These are phyloP conservation scores for Lactarius akahatsu DNA, from an alignment of 768 basidiomycete genomes.

Conservation along the genomic window DNA sequence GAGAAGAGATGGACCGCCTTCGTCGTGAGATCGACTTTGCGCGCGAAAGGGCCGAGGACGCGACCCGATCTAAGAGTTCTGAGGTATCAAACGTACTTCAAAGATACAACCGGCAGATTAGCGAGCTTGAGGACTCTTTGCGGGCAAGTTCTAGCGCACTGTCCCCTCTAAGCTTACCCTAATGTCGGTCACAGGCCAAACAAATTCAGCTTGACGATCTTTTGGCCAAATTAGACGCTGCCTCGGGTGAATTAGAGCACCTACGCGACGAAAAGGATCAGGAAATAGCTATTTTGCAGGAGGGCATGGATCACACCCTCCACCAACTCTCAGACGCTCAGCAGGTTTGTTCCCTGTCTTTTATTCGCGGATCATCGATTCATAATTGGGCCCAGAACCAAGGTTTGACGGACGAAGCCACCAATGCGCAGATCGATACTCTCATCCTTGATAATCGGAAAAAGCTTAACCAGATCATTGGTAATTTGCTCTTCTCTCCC, in stretches of 20 bases:
- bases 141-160: constrained; percentile 51
- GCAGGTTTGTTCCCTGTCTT: constrained; percentile 51
- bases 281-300: constrained; percentile 93
- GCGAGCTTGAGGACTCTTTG: constrained; percentile 94
- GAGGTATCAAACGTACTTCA: constrained; percentile 85
- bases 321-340: constrained; percentile 84
- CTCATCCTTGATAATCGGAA: constrained; percentile 96
- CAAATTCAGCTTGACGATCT: constrained; percentile 97
- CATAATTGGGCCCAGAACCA: constrained; percentile 55
- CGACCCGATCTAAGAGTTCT: constrained; percentile 84
- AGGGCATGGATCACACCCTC: constrained; percentile 91
- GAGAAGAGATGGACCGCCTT: constrained; percentile 90
- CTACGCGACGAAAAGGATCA: constrained; percentile 95
- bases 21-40: constrained; percentile 92
- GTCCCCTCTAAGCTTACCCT: constrained; percentile 11
- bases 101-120: constrained; percentile 95
- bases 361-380: constrained; percentile 5
- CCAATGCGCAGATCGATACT: constrained; percentile 95
- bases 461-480: constrained; percentile 96
- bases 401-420: constrained; percentile 83
- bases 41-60: constrained; percentile 97
- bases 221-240: constrained; percentile 72
- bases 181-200: constrained; percentile 60
- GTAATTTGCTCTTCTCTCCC: constrained; percentile 42
- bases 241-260: constrained; percentile 72